Base-by-base conservation (phyloP, 2,329 filamentous ascomycete species). In the Nothopassalora personata region DNA sequence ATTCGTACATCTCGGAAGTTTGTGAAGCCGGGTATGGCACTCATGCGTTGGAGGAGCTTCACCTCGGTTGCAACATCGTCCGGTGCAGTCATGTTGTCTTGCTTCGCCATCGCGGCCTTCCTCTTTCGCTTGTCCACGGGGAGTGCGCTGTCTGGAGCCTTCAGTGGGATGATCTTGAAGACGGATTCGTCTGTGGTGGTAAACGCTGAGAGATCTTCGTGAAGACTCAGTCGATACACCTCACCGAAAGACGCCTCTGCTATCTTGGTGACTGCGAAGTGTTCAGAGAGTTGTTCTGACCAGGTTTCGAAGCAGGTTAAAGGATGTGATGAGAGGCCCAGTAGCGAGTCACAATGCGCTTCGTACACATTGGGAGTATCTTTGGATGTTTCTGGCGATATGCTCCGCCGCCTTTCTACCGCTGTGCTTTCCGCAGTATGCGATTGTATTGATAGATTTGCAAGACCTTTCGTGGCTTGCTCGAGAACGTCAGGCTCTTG, bases 221-320 rank as follows among this genome's bases (percentile, higher is more conserved):
- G 68, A 1, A 77, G 69, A 7, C 75, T 78, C 60, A 86, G 73
- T 11, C 84, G 82, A 69, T 86, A 87, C 3, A 88, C 85, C 67
- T 87, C 84, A 56, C 83, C 83, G 67, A 85, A 88, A 0, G 84
- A 86, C 1, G 85, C 85, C 70, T 88, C 85, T 8, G 84, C 84
- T 36, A 88, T 81, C 65, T 88, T 88, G 8, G 76, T 75, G 45
- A 87, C 77, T 39, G 77, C 68, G 62, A 81, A 81, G 58, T 76
- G 71, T 5, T 71, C 67, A 13, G 74, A 72, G 10, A 80, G 69
- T 51, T 73, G 68, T 4, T 70, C 63, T 15, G 76, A 71, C 76
- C 77, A 80, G n/a, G 70, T 63, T 3, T 69, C 61, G 58, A 80
- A 80, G 6, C 69, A 60, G 1, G 72, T 66, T 60, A 63, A 66